These are phyloP conservation scores for Phialophora tarda DNA, from an alignment of 2,329 filamentous ascomycete species.

Conservation along the genomic window DNA sequence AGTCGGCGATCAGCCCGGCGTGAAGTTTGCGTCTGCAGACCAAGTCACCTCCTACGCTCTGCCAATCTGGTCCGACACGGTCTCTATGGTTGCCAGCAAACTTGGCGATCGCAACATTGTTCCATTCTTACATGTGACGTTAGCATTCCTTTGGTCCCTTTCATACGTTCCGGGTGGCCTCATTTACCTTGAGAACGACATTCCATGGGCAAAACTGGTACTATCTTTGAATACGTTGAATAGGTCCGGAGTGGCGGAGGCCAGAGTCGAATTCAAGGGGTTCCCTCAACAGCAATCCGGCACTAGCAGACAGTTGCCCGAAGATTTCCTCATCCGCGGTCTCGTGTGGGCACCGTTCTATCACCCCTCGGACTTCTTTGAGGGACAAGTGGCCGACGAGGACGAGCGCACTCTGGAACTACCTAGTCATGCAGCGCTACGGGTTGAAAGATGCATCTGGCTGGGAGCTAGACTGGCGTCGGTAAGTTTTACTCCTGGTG, in stretches of 20 bases:
- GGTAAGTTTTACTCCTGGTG: conserved; percentile 42
- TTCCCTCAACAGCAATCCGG: conserved; percentile 53
- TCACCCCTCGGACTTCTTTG: too few relatives aligned
- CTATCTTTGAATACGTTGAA: conserved; percentile 61
- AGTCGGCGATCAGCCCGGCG: conserved; percentile 34
- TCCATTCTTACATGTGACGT: conserved; percentile 60
- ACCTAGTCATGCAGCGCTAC: conserved; percentile 53
- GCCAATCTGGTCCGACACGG: conserved; percentile 49
- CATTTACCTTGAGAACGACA: conserved; percentile 49
- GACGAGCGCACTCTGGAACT: too few relatives aligned
- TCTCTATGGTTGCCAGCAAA: conserved; percentile 53
- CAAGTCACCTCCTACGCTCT: too few relatives aligned
- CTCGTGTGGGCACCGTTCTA: too few relatives aligned
- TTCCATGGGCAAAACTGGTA: conserved; percentile 59
- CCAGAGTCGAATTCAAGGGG: conserved; percentile 45
- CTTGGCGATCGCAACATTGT: conserved; percentile 59
- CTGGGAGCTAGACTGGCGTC: conserved; percentile 52
- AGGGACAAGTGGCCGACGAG: too few relatives aligned
- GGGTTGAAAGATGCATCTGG: conserved; percentile 60
- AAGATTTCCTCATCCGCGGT: conserved; percentile 67
- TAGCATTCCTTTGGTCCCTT: conserved; percentile 59
- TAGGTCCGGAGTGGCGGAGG: conserved; percentile 46
- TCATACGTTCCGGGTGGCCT: conserved; percentile 47
- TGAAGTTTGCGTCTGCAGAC: conserved; percentile 35
- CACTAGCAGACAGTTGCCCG: conserved; percentile 57